Conservation (phyloP, 441 rosid genomes). For the Erysimum cheiri region DNA sequence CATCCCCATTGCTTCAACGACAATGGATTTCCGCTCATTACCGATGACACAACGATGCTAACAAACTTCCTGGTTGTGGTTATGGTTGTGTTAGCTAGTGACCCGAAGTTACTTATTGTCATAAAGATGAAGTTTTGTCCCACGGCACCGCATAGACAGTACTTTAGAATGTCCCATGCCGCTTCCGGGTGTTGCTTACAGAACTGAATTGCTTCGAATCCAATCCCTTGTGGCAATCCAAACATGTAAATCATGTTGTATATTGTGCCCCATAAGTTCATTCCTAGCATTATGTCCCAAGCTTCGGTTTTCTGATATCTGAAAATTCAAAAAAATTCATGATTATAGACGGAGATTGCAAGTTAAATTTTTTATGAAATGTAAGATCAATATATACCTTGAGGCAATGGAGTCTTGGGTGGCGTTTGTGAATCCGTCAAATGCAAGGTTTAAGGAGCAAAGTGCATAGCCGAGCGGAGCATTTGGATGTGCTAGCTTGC, state of each 20-base stretch:
- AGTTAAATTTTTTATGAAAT: neutral
- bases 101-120: conserved; percentile 91
- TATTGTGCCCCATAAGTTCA: conserved; percentile 95
- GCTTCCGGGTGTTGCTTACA: conserved; percentile 92
- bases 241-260: conserved; percentile 94
- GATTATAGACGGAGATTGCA: neutral
- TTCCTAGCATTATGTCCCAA: conserved; percentile 97
- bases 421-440: conserved; percentile 98
- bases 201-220: conserved; percentile 73
- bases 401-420: conserved; percentile 88
- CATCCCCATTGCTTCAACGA: conserved; percentile 94
- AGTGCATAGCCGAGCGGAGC: conserved; percentile 93
- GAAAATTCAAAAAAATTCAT: conserved; percentile 3
- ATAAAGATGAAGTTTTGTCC: conserved; percentile 97
- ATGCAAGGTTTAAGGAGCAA: conserved; percentile 89
- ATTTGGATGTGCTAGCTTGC: conserved; percentile 93
- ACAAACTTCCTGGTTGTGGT: conserved; percentile 95
- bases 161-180: conserved; percentile 82
- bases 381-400: conserved; percentile 51
- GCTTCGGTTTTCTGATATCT: conserved; percentile 90
- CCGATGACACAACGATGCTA: conserved; percentile 86
- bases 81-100: conserved; percentile 90
- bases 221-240: conserved; percentile 74
- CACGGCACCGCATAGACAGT: conserved; percentile 92
- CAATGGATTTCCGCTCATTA: conserved; percentile 89